phyloP scores from a whole-genome alignment of 1,139 yeast genomes.

The Scheffersomyces insectosa region DNA sequence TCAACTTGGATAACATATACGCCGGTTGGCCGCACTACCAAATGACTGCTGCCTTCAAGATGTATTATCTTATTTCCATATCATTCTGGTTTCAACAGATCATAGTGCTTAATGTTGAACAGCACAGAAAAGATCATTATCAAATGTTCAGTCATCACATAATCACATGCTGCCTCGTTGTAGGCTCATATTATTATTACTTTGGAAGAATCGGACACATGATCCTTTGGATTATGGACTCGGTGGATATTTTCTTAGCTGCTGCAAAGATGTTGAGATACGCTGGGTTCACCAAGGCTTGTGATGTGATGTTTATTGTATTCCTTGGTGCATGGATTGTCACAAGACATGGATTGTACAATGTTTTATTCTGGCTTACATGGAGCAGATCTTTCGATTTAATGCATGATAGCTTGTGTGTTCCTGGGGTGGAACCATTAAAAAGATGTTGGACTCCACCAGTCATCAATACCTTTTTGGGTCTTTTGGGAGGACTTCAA shows the following conservation, averaged over 20 bases:
- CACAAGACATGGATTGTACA: conserved; percentile 74
- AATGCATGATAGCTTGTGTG: conserved; percentile 43
- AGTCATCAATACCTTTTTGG: conserved; percentile 52
- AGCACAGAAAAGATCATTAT: conserved; percentile 73
- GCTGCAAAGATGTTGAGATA: conserved; percentile 79
- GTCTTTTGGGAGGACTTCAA: conserved; percentile 67
- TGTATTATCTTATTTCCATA: conserved; percentile 69
- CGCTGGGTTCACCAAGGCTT: conserved; percentile 55
- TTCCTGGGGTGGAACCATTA: conserved; percentile 20
- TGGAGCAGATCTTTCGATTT: conserved; percentile 35
- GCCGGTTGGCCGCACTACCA: conserved; percentile 75
- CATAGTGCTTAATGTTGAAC: conserved; percentile 74
- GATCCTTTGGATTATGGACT: conserved; percentile 78
- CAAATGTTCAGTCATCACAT: conserved; percentile 92
- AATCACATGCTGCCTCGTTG: conserved; percentile 66
- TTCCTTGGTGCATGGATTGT: conserved; percentile 72
- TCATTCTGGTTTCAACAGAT: conserved; percentile 84
- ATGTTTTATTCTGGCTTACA: conserved; percentile 61
- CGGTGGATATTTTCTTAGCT: conserved; percentile 71
- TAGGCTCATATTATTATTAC: conserved; percentile 74
- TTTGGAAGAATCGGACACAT: conserved; percentile 79
- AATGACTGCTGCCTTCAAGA: conserved; percentile 53
- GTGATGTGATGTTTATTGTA: conserved; percentile 69
- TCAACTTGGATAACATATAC: conserved; percentile 61
- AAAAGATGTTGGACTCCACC: conserved; percentile 61